Percentiles rank a stretch among this genome's conserved stretches.
These are phyloP conservation scores for Biancaea sappan DNA, from an alignment of 306 rosid genomes.

Conservation along the genomic window DNA sequence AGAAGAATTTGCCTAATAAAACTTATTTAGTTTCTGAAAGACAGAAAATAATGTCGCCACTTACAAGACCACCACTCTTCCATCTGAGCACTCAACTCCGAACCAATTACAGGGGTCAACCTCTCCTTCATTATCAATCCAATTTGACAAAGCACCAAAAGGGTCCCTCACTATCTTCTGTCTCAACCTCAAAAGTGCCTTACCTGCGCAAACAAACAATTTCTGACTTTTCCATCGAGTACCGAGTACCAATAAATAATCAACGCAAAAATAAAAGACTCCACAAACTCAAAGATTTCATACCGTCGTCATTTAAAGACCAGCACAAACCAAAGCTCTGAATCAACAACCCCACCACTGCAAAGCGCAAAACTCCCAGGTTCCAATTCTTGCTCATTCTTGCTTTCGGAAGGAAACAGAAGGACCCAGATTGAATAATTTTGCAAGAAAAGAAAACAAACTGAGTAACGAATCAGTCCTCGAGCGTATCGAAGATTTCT, in stretches of 20 bases:
- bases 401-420: constrained; percentile 9
- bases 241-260: constrained; percentile 4
- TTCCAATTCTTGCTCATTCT: constrained; percentile 52
- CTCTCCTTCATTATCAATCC: constrained; percentile 66
- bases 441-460: constrained; percentile 27
- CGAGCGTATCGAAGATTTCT: constrained; percentile 1
- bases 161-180: constrained; percentile 73
- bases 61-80: constrained; percentile 72
- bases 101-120: constrained; percentile 73
- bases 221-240: constrained; percentile 23
- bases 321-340: constrained; percentile 57
- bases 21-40: not conserved
- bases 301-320: constrained; percentile 87
- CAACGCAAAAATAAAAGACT: constrained; percentile 13
- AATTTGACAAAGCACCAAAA: constrained; percentile 68
- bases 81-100: constrained; percentile 83
- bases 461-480: constrained; percentile 20
- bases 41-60: constrained; percentile 42
- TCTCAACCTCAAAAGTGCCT: constrained; percentile 75
- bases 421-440: constrained; percentile 33
- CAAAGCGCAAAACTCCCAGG: constrained; percentile 26
- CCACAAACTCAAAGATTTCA: constrained; percentile 1
- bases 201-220: constrained; percentile 57
- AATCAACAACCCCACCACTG: constrained; percentile 46
- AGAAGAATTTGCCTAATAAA: constrained; percentile 1